Conservation (phyloP, 164 flowering plant species). For the Tinospora cordifolia region DNA sequence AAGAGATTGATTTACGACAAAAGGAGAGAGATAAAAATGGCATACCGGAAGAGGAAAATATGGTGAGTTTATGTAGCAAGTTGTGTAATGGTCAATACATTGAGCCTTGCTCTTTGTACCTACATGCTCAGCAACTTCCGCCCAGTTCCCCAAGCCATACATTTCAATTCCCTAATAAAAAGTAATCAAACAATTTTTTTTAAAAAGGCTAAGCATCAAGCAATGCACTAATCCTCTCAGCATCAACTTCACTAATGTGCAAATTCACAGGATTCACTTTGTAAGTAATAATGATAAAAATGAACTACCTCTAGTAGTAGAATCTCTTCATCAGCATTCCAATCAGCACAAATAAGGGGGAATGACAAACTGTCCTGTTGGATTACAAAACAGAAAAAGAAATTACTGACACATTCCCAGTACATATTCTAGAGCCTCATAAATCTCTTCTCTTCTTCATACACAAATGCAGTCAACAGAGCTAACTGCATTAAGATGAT, state of each 20-base stretch:
- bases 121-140: conserved; percentile 91
- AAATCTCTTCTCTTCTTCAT: too few species aligned
- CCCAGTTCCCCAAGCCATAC: conserved; percentile 96
- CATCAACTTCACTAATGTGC: neutral
- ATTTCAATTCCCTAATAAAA: conserved; percentile 73
- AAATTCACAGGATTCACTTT: neutral
- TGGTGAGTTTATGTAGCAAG: conserved; percentile 71
- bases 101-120: conserved; percentile 84
- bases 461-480: too few species aligned
- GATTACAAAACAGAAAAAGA: conserved; percentile 1
- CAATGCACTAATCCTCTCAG: neutral
- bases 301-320: conserved; percentile 76
- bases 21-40: conserved; percentile 3
- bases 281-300: neutral
- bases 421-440: too few species aligned
- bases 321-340: conserved; percentile 99
- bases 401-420: neutral
- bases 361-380: conserved; percentile 83
- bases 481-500: too few species aligned
- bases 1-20: neutral
- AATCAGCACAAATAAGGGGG: conserved; percentile 85
- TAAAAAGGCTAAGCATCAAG: neutral
- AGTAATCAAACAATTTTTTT: conserved; percentile 8
- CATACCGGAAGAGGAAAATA: conserved; percentile 90
- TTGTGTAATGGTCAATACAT: conserved; percentile 73